phyloP scores from a whole-genome alignment of 2,329 filamentous ascomycete species.

The Hypomyces perniciosus region DNA sequence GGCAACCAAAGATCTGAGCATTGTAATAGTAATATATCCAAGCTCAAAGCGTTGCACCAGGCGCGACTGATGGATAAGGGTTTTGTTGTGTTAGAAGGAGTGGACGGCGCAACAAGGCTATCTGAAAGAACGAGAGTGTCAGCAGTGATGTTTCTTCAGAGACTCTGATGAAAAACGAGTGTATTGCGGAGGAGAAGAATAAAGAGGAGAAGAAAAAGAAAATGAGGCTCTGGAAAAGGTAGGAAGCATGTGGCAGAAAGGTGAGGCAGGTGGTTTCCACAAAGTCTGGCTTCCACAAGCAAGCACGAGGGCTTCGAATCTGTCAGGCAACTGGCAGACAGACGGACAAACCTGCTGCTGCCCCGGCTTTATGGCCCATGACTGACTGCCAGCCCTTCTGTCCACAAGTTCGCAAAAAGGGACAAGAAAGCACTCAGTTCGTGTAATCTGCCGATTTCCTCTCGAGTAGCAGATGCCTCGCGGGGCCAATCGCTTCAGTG shows the following conservation, averaged over 20 bases:
- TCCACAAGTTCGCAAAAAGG: background rate
- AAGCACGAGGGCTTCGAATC: background rate
- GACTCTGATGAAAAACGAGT: background rate
- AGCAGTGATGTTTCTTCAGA: constrained; percentile 9
- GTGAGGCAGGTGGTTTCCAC: background rate
- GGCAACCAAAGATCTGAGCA: constrained; percentile 30
- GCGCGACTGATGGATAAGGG: constrained; percentile 12
- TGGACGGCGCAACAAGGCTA: constrained; percentile 30
- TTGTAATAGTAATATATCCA: constrained; percentile 22
- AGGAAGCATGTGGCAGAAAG: constrained; percentile 3
- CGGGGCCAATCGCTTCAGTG: constrained; percentile 10
- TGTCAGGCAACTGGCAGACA: constrained; percentile 4
- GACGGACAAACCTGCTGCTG: background rate
- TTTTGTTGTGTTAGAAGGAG: constrained; percentile 20
- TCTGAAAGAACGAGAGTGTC: constrained; percentile 22
- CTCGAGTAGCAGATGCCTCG: background rate
- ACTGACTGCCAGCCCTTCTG: constrained; percentile 1
- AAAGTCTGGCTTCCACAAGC: background rate
- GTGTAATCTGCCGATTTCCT: constrained; percentile 6
- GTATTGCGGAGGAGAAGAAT: background rate
- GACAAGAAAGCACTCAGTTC: background rate
- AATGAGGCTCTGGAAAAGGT: background rate
- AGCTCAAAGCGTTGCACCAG: constrained; percentile 16
- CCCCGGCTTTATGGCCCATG: background rate
- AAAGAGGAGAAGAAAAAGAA: background rate